Base-by-base conservation (phyloP, 139 green algal genomes). In the Klebsormidium nitens region DNA sequence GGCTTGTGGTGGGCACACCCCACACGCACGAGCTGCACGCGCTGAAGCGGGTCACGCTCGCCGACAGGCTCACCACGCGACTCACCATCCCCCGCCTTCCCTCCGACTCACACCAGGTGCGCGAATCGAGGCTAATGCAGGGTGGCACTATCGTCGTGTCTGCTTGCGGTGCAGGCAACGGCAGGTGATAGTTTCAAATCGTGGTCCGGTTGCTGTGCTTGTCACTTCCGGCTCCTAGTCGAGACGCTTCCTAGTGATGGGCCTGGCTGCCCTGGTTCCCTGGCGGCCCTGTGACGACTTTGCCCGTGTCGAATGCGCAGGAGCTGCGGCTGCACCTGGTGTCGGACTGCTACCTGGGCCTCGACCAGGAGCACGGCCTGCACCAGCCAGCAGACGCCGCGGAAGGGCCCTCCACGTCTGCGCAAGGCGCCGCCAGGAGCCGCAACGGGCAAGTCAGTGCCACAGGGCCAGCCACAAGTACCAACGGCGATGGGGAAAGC, bases 311-410 rank as follows among this genome's bases (percentile, higher is more conserved):
- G 50, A 31, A 64, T 14, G 37, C 87, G 64, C 26, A 36, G 3
- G 58, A 37, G 1, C 68, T 87, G 2, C 68, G 63, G 1, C 37
- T 96, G 14, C 84, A 85, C 62, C 66, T 96, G 1, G 66, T 97
- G 39, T 91, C 82, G 4, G 91, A 96, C 64, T 91, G 72, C 29
- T 97, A 97, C 79, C 28, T 96, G 0, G 90, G 91, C 0, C 71
- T 96, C 28, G 91, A 96, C 50, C 85, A 91, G 83, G 77, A 86
- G 65, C 62, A 74, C 57, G n/a, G 42, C 42, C 42, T 8, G 42
- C 8, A 50, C 11, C 42, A 50, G 8, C 8, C 14, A 8, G 14
- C 42, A 50, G 14, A 26, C 14, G 14, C 14, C 14, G 8, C 14
- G 11, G 14, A 50, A 50, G 42, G 14, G 42, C 11, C 42, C 42